phyloP scores from a whole-genome alignment of 192 early-diverging fungal species.

The Dissophora globulifera region DNA sequence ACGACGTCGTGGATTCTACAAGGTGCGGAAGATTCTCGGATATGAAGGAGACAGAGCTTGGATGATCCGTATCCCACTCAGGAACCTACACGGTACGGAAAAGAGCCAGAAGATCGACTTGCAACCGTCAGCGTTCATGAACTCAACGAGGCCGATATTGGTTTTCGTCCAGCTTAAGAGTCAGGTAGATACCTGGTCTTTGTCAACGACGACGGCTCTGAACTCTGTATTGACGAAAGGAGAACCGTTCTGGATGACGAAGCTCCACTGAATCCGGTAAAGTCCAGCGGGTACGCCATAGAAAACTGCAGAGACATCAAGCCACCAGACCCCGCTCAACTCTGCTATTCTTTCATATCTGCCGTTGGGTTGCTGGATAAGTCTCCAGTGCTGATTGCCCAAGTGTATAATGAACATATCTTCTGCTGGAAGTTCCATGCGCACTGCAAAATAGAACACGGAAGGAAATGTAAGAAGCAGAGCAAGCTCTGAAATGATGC shows the following conservation, averaged over 20 bases:
- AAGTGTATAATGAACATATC: background rate
- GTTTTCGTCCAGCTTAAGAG: too few species aligned
- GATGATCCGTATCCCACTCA: background rate
- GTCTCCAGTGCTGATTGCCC: background rate
- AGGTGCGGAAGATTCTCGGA: background rate
- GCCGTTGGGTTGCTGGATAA: background rate
- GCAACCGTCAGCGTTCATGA: too few species aligned
- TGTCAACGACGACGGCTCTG: background rate
- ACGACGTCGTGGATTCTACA: background rate
- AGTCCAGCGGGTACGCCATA: background rate
- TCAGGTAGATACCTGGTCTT: background rate
- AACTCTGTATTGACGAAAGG: background rate
- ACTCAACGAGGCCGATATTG: too few species aligned
- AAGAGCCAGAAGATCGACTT: too few species aligned
- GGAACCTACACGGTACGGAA: background rate
- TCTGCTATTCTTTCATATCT: background rate
- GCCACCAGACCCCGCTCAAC: background rate
- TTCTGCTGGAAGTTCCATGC: background rate
- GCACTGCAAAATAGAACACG: background rate
- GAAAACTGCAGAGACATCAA: constrained; percentile 4
- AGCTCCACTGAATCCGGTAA: constrained; percentile 4
- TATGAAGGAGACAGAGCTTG: background rate
- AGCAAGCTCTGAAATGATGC: too few species aligned
- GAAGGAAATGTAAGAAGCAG: too few species aligned
- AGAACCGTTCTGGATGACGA: background rate